Base-by-base conservation (phyloP, 140 eudicot genomes). In the Oenanthe javanica region DNA sequence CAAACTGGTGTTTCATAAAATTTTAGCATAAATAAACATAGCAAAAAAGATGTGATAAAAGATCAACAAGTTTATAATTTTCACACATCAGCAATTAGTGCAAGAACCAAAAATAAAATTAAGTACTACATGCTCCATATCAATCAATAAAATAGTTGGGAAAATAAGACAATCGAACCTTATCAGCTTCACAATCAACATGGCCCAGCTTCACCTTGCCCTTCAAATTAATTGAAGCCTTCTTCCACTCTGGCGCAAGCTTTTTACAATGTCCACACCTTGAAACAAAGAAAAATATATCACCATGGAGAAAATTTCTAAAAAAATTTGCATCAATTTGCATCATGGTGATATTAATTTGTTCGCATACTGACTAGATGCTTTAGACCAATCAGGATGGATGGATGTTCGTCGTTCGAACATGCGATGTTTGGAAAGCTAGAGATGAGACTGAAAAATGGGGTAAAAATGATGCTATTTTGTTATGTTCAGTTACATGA, bases 221-320 rank as follows among this genome's bases (percentile, higher is more conserved):
- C 81, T 95, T 84, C 79, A 95, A 85, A 87, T 90, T 92, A 86
- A 81, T 88, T 25, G 99, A 91, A 77, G 99, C 99, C 86, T 88
- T 92, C 89, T 92, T 95, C 99, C 99, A 95, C 85, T 95, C 99
- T 57, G 99, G 99, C 77, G 97, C 93, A 87, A 95, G 99, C 88
- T 95, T 92, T 87, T 95, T 92, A 86, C 99, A 95, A 86, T 95
- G 99, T 25, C 99, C 99, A 84, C 99, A 92, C 99, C 99, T 95
- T 55, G 38, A 73, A 25, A 77, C 50, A 27, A 76, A 80, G 19
- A 77, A 81, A 77, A 19, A 73, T 42, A 50, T 8, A 71, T 14
- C 21, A 74, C 49, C 63, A 47, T 14, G 2, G 43, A 7, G 36
- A 4, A 31, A 49, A 11, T 1, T 55, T 55, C 1, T 0, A 13